A percentile compares a stretch with the other conserved stretches of the same genome.
Conservation (phyloP, 768 basidiomycete species). For the Lanmaoa pseudosensibilis region DNA sequence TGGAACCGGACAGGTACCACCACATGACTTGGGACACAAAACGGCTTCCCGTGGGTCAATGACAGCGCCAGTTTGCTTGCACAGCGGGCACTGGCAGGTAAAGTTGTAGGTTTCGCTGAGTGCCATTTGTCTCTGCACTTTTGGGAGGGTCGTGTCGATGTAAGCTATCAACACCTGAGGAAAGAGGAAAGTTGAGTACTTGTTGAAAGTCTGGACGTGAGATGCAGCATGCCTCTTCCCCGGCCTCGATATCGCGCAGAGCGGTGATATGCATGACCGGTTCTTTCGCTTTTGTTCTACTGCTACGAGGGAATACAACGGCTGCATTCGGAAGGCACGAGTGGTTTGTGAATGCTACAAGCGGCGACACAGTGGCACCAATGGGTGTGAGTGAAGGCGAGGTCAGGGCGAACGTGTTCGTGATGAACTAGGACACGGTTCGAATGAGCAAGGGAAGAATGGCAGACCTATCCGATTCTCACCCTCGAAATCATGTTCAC, state of each 20-base stretch:
- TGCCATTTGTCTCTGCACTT: constrained; percentile 48
- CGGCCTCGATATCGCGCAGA: constrained; percentile 57
- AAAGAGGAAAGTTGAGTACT: not conserved
- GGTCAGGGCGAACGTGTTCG: constrained; percentile 88
- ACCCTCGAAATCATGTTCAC: constrained; percentile 75
- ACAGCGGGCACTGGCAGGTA: constrained; percentile 65
- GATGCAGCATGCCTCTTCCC: constrained; percentile 62
- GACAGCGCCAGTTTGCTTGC: constrained; percentile 28
- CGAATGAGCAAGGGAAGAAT: not conserved
- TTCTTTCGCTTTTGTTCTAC: constrained; percentile 41
- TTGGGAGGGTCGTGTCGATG: constrained; percentile 79
- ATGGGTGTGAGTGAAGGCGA: constrained; percentile 75
- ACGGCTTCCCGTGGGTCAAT: constrained; percentile 70
- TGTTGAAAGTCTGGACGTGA: not conserved
- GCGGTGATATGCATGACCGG: constrained; percentile 74
- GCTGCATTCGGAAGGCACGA: constrained; percentile 87
- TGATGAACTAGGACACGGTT: constrained; percentile 64
- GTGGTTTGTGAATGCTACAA: constrained; percentile 82
- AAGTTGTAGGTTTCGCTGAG: constrained; percentile 80
- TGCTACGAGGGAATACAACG: constrained; percentile 79
- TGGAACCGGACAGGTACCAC: constrained; percentile 60
- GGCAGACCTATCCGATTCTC: constrained; percentile 14
- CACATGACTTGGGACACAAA: constrained; percentile 68
- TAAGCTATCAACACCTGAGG: constrained; percentile 77
- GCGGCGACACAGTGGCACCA: constrained; percentile 81